A percentile compares a stretch with the other conserved stretches of the same genome.
phyloP scores from a whole-genome alignment of 139 green algal species.

The Picochlorum costavermella region DNA sequence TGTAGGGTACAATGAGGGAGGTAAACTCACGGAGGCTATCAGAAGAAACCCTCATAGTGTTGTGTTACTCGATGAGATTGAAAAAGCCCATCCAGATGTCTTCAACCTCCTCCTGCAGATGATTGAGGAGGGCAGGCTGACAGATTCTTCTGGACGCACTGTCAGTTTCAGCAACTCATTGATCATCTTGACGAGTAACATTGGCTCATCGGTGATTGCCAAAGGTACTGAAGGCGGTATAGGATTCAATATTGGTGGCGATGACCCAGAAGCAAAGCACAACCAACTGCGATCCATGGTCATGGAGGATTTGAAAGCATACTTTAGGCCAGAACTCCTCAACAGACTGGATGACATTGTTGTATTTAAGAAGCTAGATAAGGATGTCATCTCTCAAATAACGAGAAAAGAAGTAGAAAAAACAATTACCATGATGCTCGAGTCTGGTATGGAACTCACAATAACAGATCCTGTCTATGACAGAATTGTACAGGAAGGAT shows the following conservation, averaged over 20 bases:
- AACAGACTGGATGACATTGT: conserved; percentile 81
- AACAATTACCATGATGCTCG: conserved; percentile 32
- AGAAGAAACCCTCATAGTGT: conserved; percentile 71
- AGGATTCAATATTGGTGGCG: conserved; percentile 49
- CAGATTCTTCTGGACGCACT: conserved; percentile 66
- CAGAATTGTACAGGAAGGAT: conserved; percentile 53
- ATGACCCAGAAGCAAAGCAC: conserved; percentile 35
- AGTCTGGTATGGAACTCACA: conserved; percentile 36
- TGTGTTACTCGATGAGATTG: conserved; percentile 95
- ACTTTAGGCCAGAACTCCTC: conserved; percentile 74
- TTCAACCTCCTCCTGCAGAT: conserved; percentile 97
- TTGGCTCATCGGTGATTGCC: conserved; percentile 54
- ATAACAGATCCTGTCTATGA: conserved; percentile 40
- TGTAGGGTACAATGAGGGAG: conserved; percentile 66
- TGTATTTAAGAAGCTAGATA: conserved; percentile 65
- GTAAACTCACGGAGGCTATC: conserved; percentile 71
- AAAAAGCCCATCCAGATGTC: conserved; percentile 98
- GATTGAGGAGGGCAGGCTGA: conserved; percentile 90
- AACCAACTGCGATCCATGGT: conserved; percentile 54
- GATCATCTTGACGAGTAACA: conserved; percentile 73
- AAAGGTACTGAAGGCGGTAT: conserved; percentile 45
- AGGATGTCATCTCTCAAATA: conserved; percentile 50
- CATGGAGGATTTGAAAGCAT: conserved; percentile 69
- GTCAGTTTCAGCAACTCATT: conserved; percentile 75
- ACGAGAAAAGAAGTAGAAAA: conserved; percentile 55